Evolutionary conservation across 176 grass and related monocot genomes (phyloP).

Genomic region (Oryza longistaminata): DNA sequence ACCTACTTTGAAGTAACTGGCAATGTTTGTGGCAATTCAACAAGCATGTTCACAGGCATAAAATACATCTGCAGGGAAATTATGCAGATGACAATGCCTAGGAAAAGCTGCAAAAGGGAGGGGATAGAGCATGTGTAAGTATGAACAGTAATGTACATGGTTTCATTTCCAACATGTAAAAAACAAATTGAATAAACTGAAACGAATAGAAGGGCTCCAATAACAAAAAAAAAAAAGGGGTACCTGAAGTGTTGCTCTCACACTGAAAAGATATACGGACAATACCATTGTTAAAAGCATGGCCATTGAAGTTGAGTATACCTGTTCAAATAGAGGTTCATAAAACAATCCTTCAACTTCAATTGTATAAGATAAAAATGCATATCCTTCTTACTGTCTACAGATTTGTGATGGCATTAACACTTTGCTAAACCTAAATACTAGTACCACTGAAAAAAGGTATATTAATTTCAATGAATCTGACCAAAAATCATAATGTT

Average conservation of each 20-base stretch:
- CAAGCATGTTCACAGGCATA: conserved; percentile 76
- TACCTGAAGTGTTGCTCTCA: conserved; percentile 94
- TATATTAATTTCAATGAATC: background rate
- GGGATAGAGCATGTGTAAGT: conserved; percentile 34
- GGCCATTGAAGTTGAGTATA: conserved; percentile 99
- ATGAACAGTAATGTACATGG: conserved; percentile 23
- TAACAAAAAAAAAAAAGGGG: background rate
- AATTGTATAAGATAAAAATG: background rate
- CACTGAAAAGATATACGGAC: conserved; percentile 83
- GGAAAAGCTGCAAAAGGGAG: conserved; percentile 75
- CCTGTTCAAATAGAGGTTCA: conserved; percentile 52
- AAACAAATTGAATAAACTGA: conserved; percentile 2
- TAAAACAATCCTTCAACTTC: conserved; percentile 1
- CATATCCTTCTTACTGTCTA: conserved; percentile 9
- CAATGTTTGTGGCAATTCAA: conserved; percentile 71
- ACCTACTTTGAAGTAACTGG: conserved; percentile 46
- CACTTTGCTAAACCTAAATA: background rate
- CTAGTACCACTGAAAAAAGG: background rate
- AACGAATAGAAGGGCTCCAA: background rate
- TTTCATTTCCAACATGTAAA: conserved; percentile 12
- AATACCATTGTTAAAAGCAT: conserved; percentile 95
- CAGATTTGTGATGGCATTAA: background rate
- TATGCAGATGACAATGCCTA: conserved; percentile 96
- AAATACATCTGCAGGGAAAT: conserved; percentile 98
- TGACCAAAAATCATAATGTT: background rate